Conservation (phyloP, 257 asterid species). For the Paulownia fortunei region DNA sequence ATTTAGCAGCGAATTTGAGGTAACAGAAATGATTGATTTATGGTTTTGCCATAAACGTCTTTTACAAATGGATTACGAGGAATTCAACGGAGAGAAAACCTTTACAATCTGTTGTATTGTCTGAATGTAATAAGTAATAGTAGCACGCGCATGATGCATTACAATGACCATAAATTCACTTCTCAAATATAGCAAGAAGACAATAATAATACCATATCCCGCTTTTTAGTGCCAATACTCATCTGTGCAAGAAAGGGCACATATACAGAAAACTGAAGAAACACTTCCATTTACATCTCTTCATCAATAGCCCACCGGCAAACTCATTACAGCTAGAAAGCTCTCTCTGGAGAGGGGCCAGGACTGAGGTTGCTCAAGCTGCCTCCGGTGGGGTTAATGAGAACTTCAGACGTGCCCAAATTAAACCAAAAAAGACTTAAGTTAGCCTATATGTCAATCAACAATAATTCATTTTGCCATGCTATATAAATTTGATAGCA, state of each 20-base stretch:
- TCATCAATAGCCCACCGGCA: not conserved
- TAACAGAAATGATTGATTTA: not conserved
- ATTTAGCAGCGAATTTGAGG: not conserved
- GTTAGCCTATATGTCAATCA: not conserved
- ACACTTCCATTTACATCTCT: conserved; percentile 18
- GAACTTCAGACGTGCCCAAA: conserved; percentile 7
- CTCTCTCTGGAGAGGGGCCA: not conserved
- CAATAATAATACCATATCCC: not conserved
- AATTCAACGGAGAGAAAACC: not conserved
- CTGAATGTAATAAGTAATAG: not conserved
- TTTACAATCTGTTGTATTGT: not conserved
- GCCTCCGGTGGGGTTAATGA: not conserved
- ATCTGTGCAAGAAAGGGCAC: conserved; percentile 26
- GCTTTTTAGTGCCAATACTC: not conserved
- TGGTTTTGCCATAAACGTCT: not conserved
- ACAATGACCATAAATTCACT: conserved; percentile 3
- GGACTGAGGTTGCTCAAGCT: conserved; percentile 12
- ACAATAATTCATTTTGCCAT: not conserved
- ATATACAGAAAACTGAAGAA: conserved; percentile 15
- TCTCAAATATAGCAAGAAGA: not conserved
- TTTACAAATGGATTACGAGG: too few relatives aligned
- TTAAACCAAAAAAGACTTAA: not conserved
- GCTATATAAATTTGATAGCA: not conserved
- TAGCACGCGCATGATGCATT: not conserved
- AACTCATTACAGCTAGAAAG: not conserved